These are phyloP conservation scores for Fraxinus cuspidata DNA, from an alignment of 257 asterid species.

Conservation along the genomic window DNA sequence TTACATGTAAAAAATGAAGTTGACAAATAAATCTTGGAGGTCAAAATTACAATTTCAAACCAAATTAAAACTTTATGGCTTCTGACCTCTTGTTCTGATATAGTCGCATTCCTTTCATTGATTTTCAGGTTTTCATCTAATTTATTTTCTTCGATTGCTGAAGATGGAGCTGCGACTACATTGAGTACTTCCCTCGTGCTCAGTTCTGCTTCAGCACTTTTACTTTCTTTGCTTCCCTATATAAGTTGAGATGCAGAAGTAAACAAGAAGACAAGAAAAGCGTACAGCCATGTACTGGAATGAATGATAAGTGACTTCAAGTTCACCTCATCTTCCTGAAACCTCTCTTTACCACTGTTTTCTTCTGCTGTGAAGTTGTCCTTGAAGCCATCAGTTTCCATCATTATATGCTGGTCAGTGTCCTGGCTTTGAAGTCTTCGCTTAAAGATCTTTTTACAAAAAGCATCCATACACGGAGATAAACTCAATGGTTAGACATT, in stretches of 20 bases:
- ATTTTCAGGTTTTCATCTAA: not conserved
- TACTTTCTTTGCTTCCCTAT: not conserved
- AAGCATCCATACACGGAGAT: not conserved
- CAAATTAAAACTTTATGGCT: not conserved
- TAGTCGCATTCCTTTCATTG: not conserved
- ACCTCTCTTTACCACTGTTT: not conserved
- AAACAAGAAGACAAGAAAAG: not conserved
- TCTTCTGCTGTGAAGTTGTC: not conserved
- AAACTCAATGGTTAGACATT: not conserved
- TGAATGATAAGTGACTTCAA: not conserved
- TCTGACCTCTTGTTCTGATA: slow-evolving; percentile 1
- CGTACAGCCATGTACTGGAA: not conserved
- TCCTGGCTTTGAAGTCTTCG: not conserved
- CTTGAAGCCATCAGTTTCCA: not conserved
- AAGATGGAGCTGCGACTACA: not conserved
- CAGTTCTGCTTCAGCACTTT: not conserved
- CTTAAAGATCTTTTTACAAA: not conserved
- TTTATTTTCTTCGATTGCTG: not conserved
- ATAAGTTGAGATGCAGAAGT: not conserved
- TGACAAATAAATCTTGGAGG: not conserved
- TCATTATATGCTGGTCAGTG: not conserved
- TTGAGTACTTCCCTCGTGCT: not conserved
- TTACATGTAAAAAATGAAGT: not conserved
- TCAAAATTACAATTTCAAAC: not conserved
- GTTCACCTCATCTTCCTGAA: not conserved